Base-by-base conservation (phyloP, 2,329 filamentous ascomycete species). In the Trichothecium sympodiale region DNA sequence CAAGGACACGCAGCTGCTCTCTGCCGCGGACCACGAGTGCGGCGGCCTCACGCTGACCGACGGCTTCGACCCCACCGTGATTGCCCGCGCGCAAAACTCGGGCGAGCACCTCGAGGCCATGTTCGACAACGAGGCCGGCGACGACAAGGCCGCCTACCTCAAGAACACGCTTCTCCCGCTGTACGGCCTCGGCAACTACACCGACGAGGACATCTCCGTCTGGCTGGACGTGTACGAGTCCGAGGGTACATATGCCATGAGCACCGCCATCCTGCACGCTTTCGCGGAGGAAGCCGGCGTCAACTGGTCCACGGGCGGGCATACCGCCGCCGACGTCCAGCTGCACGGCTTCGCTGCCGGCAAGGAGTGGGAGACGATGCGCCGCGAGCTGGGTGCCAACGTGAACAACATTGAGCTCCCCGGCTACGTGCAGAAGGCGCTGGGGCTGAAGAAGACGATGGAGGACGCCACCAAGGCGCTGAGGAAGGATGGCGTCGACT, bases 401-500 rank as follows among this genome's bases (percentile, higher is more conserved):
- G 43, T 43, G 31, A 41, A 52, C 40, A 52, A 52, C 41, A 52
- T 39, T 16, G 43, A 49, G 38, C 41, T 52, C 12, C 45, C 50
- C 13, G 36, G 28, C 16, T 50, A 52, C 34, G 40, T 52, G 13
- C 48, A 47, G 33, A 38, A 43, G 32, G 45, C 39, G 8, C 44
- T 52, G 4, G 43, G 20, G 6, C 20, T 25, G 20, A 10, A 6
- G 6, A 25, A 25, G 20, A 25, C 20, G 6, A 37, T 52, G 38
- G 29, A 33, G 8, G 38, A 45, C 17, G 42, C 41, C 10, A 53
- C 49, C 3, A 33, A 38, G 38, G 31, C 37, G 17, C 40, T 53
- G 29, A 42, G 47, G 12, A 35, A 41, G 23, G 38, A 45, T 18
- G 49, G 48, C 14, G 41, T 41, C 9, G 43, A 38, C 23, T 53